A percentile compares a stretch with the other conserved stretches of the same genome.
These are phyloP conservation scores for Trypanosomatidae sp. DNA, from an alignment of 208 protist species.

Conservation along the genomic window DNA sequence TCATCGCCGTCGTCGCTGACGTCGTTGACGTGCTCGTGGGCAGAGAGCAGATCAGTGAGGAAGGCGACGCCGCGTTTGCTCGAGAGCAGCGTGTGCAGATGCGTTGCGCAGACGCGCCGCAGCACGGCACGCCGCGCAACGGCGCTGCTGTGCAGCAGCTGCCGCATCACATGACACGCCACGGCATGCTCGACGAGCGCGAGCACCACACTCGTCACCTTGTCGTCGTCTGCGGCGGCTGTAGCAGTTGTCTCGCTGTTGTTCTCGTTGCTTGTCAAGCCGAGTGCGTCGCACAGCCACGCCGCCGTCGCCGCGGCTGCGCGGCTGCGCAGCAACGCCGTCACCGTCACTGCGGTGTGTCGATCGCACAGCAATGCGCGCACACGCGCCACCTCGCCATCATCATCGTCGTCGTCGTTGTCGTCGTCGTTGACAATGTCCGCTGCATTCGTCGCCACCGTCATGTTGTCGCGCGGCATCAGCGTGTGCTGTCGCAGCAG, in stretches of 20 bases:
- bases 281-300: constrained; percentile 57
- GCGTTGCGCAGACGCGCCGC: constrained; percentile 14
- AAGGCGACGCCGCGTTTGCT: constrained; percentile 62
- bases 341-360: constrained; percentile 62
- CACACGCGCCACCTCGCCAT: constrained; percentile 14
- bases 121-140: constrained; percentile 25
- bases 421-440: background rate
- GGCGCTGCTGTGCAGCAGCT: constrained; percentile 17
- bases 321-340: constrained; percentile 42
- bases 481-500: constrained; percentile 47
- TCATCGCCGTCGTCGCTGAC: constrained; percentile 2
- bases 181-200: constrained; percentile 56
- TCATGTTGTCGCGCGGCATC: background rate
- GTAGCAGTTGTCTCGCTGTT: constrained; percentile 10
- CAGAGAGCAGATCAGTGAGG: constrained; percentile 33
- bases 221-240: background rate
- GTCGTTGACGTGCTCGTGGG: constrained; percentile 1
- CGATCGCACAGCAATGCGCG: constrained; percentile 45
- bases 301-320: constrained; percentile 16
- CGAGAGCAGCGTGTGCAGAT: constrained; percentile 23
- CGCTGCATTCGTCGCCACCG: background rate
- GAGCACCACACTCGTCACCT: constrained; percentile 12
- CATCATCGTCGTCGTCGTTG: background rate
- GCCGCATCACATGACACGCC: constrained; percentile 47
- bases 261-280: constrained; percentile 11